Evolutionary conservation across 2,329 filamentous ascomycete species (phyloP).

Genomic region (Curvularia lunata): DNA sequence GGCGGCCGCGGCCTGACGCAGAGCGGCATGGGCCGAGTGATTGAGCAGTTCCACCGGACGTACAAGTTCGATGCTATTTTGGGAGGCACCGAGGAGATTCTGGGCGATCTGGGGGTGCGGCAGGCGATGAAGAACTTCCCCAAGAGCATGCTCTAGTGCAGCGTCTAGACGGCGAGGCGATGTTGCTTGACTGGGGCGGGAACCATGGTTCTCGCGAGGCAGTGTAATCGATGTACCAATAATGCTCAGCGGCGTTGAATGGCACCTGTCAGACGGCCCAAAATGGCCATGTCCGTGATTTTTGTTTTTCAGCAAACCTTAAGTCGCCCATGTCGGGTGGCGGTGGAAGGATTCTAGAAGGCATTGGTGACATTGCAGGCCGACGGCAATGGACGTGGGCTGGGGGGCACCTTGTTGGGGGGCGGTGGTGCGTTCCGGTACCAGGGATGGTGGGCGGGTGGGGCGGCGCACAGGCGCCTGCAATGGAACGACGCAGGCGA

Average conservation of each 20-base stretch:
- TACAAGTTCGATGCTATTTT: conserved; percentile 74
- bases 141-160: conserved; percentile 74
- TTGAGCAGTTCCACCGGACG: conserved; percentile 84
- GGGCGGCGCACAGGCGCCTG: conserved; percentile 13
- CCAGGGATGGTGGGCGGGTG: conserved; percentile 12
- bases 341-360: conserved; percentile 26
- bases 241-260: neutral
- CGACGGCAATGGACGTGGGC: conserved; percentile 1
- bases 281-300: neutral
- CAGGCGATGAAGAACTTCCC: conserved; percentile 87
- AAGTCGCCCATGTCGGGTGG: neutral
- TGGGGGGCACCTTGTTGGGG: conserved; percentile 2
- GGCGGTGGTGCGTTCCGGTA: conserved; percentile 12
- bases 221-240: neutral
- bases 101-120: conserved; percentile 80
- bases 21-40: conserved; percentile 79
- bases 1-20: conserved; percentile 82
- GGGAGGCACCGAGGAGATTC: conserved; percentile 82
- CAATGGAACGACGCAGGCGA: conserved; percentile 3
- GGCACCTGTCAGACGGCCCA: conserved; percentile 4
- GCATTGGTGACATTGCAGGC: conserved; percentile 21
- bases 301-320: conserved; percentile 7
- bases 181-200: conserved; percentile 28
- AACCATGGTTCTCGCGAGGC: conserved; percentile 1
- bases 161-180: too few species aligned